phyloP scores from a whole-genome alignment of 208 protist genomes.

The Trypanosoma lewisi region DNA sequence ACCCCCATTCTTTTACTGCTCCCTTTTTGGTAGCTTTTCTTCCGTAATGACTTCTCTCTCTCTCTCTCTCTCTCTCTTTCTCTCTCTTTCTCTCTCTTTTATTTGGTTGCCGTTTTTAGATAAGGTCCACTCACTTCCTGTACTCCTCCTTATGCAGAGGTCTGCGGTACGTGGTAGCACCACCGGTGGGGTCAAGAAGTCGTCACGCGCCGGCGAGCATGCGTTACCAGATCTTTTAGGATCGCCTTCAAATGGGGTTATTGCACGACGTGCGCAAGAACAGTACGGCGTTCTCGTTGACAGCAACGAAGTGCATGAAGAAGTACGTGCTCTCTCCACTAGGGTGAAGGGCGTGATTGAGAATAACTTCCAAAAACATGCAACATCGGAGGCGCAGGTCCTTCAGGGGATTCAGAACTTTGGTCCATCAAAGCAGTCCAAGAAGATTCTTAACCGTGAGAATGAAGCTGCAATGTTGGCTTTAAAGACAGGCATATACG shows the following conservation, averaged over 20 bases:
- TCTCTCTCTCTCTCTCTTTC: too few relatives aligned
- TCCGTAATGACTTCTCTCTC: too few relatives aligned
- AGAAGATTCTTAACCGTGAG: conserved; percentile 65
- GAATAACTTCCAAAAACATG: conserved; percentile 51
- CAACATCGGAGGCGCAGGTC: conserved; percentile 64
- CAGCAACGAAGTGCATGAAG: conserved; percentile 66
- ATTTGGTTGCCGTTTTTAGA: background rate
- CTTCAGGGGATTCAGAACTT: conserved; percentile 64
- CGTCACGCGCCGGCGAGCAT: too few relatives aligned
- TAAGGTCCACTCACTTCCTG: background rate
- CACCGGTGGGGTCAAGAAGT: background rate
- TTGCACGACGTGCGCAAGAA: background rate
- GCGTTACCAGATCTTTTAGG: background rate
- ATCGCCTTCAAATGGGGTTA: background rate
- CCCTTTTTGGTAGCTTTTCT: too few relatives aligned
- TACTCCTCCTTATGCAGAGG: conserved; percentile 1
- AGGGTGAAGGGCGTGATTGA: conserved; percentile 46
- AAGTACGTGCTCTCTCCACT: conserved; percentile 61
- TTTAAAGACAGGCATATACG: conserved; percentile 70
- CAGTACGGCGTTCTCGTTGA: conserved; percentile 60
- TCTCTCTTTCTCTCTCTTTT: background rate
- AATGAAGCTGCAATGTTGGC: conserved; percentile 72
- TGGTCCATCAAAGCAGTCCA: conserved; percentile 69
- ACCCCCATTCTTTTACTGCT: too few relatives aligned
- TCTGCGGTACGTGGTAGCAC: background rate